Conservation (phyloP, 306 rosid species). For the cucumber (Cucumis sativus) region DNA sequence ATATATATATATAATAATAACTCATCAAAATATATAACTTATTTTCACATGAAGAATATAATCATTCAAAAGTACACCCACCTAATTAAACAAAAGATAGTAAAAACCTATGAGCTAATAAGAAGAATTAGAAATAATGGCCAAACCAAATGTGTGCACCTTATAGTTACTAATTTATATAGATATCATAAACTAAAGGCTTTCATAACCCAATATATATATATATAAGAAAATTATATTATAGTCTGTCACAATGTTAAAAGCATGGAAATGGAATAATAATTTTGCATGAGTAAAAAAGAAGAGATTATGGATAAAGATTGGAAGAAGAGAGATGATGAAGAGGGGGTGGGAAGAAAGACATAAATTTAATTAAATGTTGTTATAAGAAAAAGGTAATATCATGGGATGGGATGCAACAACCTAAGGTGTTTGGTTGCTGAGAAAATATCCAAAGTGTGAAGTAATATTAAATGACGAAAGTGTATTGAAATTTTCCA, state of each 20-base stretch:
- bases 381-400: neutral
- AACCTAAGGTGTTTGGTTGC: slow-evolving; percentile 17
- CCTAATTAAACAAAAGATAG: no score
- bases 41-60: no score
- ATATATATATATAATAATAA: no score
- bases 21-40: neutral
- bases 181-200: no score
- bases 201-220: no score
- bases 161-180: no score
- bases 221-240: no score
- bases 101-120: no score
- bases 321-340: neutral
- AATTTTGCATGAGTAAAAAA: no score
- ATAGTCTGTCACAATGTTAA: neutral
- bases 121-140: no score
- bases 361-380: neutral
- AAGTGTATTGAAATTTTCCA: slow-evolving; percentile 5
- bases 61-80: no score
- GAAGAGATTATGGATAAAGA: neutral
- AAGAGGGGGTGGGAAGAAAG: neutral
- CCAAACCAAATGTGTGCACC: no score
- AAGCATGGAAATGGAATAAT: neutral
- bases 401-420: slow-evolving; percentile 10
- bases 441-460: slow-evolving; percentile 11
- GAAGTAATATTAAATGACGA: slow-evolving; percentile 17